Base-by-base conservation (phyloP, 306 rosid species). In the Bauhinia variegata region DNA sequence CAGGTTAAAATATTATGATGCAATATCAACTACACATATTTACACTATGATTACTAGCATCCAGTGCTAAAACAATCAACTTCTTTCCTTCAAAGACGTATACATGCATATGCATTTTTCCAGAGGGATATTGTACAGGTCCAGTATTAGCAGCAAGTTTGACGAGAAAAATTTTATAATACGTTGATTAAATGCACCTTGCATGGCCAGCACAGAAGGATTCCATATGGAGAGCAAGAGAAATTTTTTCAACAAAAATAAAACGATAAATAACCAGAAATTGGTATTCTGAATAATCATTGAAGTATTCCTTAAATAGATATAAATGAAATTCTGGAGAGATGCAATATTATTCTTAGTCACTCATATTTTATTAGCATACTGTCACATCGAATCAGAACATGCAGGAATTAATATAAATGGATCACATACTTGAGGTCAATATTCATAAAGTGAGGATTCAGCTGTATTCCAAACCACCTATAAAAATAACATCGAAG, bases 401-500 rank as follows among this genome's bases (percentile, higher is more conserved):
- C 36, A 73, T 64, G 51, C 54, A 63, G 30, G 48, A 23, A 75
- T 78, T 32, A 51, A 43, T 64, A 60, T 19, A 60, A 81, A 23
- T 36, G 61, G 64, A 74, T 82, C 76, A 79, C 99, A 75, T 86
- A 95, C 99, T 95, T 95, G 85, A 95, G 96, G 80, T 95, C 99
- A 60, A 95, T 88, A 60, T 92, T 82, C 86, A 90, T 60, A 81
- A 88, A 86, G 32, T 82, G 95, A 68, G 99, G 96, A 81, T 95
- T 95, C 75, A 95, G 82, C 88, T 95, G 97, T 61, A 88, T 86
- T 41, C 97, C 99, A 79, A 90, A 82, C 97, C 99, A 90, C 99
- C 99, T 95, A n/a, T n/a, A 41, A 65, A 75, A 78, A 71, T 44
- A 47, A 59, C 44, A 70, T 50, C 47, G 54, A 67, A 65, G 46